phyloP scores from a whole-genome alignment of 2,329 filamentous ascomycete genomes.

The Aspergillus cejpii region DNA sequence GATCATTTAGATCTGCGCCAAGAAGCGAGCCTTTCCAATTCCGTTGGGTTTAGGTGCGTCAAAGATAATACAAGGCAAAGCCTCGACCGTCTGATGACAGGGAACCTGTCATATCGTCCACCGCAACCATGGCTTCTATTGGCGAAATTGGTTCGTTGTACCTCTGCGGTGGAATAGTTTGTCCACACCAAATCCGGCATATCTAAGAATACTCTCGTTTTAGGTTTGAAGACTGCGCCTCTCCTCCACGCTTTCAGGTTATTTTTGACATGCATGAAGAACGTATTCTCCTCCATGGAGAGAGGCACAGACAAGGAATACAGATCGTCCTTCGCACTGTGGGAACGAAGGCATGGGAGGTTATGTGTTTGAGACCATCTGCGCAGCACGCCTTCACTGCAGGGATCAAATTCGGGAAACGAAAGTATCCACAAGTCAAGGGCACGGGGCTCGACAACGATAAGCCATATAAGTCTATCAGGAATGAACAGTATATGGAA shows the following conservation, averaged over 20 bases:
- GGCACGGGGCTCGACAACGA: background rate
- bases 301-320: no score
- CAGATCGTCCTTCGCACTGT: no score
- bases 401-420: constrained; percentile 2
- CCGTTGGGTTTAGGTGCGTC: constrained; percentile 1
- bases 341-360: no score
- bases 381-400: constrained; percentile 3
- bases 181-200: background rate
- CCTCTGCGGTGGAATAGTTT: background rate
- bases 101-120: background rate
- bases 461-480: background rate
- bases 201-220: constrained; percentile 11
- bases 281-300: background rate
- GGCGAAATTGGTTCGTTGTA: constrained; percentile 4
- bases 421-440: constrained; percentile 2
- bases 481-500: background rate
- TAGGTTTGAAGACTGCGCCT: constrained; percentile 6
- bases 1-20: constrained; percentile 4
- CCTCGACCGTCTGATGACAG: constrained; percentile 9
- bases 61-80: background rate
- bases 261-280: constrained; percentile 1
- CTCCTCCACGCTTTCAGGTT: background rate
- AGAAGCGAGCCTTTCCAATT: constrained; percentile 9
- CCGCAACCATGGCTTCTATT: constrained; percentile 1
- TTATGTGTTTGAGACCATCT: constrained; percentile 1